Evolutionary conservation across 371 early-diverging fungal genomes (phyloP).

Genomic region (Rhizopus arrhizus): DNA sequence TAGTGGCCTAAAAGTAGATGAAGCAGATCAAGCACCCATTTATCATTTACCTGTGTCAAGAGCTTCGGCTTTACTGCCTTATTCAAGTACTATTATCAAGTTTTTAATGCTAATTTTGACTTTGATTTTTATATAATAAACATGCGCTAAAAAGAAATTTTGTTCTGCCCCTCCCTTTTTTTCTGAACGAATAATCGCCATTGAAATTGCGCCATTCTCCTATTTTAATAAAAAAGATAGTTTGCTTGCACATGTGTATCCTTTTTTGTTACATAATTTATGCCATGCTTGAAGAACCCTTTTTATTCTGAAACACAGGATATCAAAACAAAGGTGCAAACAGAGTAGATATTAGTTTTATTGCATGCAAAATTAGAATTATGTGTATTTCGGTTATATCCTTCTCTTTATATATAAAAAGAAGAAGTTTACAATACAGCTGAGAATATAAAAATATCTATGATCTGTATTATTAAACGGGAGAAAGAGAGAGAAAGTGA

Average conservation of each 20-base stretch:
- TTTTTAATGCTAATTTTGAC: too few species aligned
- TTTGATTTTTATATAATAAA: too few species aligned
- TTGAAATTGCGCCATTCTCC: neutral
- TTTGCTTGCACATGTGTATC: neutral
- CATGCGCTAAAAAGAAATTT: too few species aligned
- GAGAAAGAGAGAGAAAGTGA: neutral
- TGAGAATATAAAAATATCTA: neutral
- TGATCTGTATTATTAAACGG: neutral
- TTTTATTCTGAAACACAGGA: too few species aligned
- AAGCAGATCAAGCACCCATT: conserved; percentile 18
- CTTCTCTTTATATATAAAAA: too few species aligned
- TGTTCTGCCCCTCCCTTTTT: neutral
- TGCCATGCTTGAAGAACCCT: neutral
- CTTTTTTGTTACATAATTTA: neutral
- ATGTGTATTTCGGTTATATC: too few species aligned
- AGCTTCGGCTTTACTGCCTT: neutral
- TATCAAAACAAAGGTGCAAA: too few species aligned
- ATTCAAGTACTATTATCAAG: too few species aligned
- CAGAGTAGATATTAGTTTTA: too few species aligned
- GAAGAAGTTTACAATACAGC: too few species aligned
- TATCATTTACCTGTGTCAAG: conserved; percentile 8
- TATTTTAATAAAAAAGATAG: neutral
- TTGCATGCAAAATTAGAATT: too few species aligned
- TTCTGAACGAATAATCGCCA: neutral
- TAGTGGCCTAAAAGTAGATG: conserved; percentile 25